phyloP scores from a whole-genome alignment of 2,329 filamentous ascomycete genomes.

The Fusarium newnesense region DNA sequence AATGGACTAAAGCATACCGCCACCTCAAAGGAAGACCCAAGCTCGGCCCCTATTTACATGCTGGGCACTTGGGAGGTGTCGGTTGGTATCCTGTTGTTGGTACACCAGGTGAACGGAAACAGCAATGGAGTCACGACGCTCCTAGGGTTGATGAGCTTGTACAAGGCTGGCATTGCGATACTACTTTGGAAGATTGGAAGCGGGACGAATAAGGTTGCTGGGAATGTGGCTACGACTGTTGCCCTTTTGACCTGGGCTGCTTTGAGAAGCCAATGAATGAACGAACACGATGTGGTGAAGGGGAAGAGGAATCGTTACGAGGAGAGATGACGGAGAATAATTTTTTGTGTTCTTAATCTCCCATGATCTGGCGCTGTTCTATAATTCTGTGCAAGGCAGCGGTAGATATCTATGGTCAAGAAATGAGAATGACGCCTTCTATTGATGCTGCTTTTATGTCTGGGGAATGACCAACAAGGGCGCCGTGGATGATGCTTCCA shows the following conservation, averaged over 20 bases:
- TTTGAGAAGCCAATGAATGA: neutral
- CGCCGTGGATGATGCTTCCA: neutral
- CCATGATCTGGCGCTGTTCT: too few species aligned
- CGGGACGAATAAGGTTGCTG: neutral
- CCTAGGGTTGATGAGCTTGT: neutral
- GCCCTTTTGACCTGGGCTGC: neutral
- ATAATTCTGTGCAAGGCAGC: fast-evolving
- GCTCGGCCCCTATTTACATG: slow-evolving; percentile 4
- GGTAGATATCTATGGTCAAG: too few species aligned
- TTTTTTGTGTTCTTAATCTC: neutral
- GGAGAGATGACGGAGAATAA: neutral
- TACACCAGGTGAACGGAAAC: neutral
- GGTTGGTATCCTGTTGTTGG: neutral
- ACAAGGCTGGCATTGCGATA: neutral
- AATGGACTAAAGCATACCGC: neutral
- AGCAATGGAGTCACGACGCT: neutral
- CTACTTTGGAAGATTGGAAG: neutral
- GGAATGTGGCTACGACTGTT: neutral
- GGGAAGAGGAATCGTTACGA: neutral
- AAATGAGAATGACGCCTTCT: too few species aligned
- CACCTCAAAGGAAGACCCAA: neutral
- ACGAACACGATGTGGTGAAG: too few species aligned
- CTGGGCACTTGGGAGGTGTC: slow-evolving; percentile 8
- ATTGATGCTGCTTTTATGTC: neutral
- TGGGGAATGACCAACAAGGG: fast-evolving